Conservation (phyloP, 768 basidiomycete genomes). For the Gelatoporia subvermispora region DNA sequence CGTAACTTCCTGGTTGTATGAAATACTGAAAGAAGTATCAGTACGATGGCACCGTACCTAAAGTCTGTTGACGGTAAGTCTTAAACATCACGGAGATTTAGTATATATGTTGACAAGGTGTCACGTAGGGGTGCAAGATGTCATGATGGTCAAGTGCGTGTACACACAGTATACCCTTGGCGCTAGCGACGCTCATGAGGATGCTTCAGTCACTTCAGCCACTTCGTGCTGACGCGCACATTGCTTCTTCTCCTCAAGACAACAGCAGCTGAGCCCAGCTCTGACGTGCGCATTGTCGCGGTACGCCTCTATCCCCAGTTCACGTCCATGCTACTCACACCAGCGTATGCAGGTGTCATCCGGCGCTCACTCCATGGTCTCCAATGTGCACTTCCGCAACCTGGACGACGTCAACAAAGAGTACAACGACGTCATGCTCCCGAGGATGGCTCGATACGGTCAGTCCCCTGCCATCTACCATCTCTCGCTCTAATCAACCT, state of each 20-base stretch:
- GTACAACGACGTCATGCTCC: slow-evolving; percentile 9
- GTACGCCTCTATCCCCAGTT: slow-evolving; percentile 28
- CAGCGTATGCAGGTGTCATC: slow-evolving; percentile 13
- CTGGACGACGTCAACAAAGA: slow-evolving; percentile 24
- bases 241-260: slow-evolving; percentile 47
- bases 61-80: slow-evolving; percentile 24
- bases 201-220: slow-evolving; percentile 45
- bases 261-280: slow-evolving; percentile 41
- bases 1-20: too few species aligned
- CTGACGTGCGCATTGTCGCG: slow-evolving; percentile 62
- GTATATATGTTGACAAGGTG: not conserved
- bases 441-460: slow-evolving; percentile 19
- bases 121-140: slow-evolving; percentile 30
- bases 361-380: slow-evolving; percentile 4
- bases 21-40: not conserved
- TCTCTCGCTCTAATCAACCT: not conserved
- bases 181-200: not conserved
- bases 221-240: slow-evolving; percentile 48
- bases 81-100: not conserved
- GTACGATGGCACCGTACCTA: slow-evolving; percentile 1
- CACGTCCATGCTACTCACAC: not conserved
- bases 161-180: not conserved
- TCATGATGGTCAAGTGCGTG: slow-evolving; percentile 42
- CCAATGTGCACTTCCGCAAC: slow-evolving; percentile 11
- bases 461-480: not conserved